These are phyloP conservation scores for Yamadazyma tumulicola DNA, from an alignment of 805 yeast genomes.

Conservation along the genomic window DNA sequence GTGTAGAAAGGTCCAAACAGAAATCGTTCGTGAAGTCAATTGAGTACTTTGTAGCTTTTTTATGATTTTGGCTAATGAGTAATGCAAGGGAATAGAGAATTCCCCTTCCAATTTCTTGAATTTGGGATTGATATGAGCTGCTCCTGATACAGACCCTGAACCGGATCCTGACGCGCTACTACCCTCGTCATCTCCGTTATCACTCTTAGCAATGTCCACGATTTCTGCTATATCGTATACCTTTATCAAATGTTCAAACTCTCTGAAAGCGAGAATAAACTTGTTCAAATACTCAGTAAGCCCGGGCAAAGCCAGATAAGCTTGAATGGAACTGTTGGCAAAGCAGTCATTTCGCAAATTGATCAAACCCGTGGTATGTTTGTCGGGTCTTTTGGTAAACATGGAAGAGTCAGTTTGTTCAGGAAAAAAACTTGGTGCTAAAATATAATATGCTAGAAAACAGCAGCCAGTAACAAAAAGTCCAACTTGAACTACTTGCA, in stretches of 20 bases:
- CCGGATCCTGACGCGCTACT: slow-evolving; percentile 3
- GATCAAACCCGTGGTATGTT: slow-evolving; percentile 74
- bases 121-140: slow-evolving; percentile 13
- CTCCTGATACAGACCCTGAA: slow-evolving; percentile 1
- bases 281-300: slow-evolving; percentile 54
- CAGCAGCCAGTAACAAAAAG: background rate
- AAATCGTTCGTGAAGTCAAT: slow-evolving; percentile 47
- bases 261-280: slow-evolving; percentile 27
- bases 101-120: slow-evolving; percentile 18
- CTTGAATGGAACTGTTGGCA: slow-evolving; percentile 87
- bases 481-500: too few relatives aligned
- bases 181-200: slow-evolving; percentile 6
- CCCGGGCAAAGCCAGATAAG: slow-evolving; percentile 59
- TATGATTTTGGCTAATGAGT: slow-evolving; percentile 50
- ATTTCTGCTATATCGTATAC: slow-evolving; percentile 6
- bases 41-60: slow-evolving; percentile 62
- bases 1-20: slow-evolving; percentile 77
- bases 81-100: slow-evolving; percentile 51
- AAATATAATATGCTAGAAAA: slow-evolving; percentile 7
- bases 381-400: slow-evolving; percentile 61
- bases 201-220: background rate
- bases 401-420: slow-evolving; percentile 15
- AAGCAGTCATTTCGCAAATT: slow-evolving; percentile 88
- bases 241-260: slow-evolving; percentile 19
- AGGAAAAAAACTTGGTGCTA: slow-evolving; percentile 8